Evolutionary conservation across 176 grass and related monocot genomes (phyloP), one percentile per base, ranked within the genome.

Genomic region (Pontederia crassipes): DNA sequence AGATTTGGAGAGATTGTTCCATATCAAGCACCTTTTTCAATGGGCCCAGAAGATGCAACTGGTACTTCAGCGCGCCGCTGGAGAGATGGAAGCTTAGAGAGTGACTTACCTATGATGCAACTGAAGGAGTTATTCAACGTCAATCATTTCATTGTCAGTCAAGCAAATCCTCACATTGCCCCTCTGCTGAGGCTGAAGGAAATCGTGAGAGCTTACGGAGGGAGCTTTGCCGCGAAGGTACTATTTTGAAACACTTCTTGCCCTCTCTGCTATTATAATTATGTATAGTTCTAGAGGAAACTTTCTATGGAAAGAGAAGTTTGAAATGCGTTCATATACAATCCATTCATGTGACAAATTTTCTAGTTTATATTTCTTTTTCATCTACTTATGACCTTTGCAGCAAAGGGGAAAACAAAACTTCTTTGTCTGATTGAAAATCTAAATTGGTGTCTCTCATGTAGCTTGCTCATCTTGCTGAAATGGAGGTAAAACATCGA

Each of bases 401-500:
- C 10, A 2, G 12, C 11, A 45, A 15, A 13, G 16, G 1, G 10
- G 12, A 12, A 45, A 53, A 10, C 14, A 53, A 53, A 53, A 11
- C 49, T 13, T 13, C 14, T 9, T n/a, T 1, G 1, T 53, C n/a
- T 11, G 5, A 4, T 15, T 16, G 10, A 14, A 4, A 28, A 55
- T 12, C 26, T 45, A 29, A 18, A 76, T 78, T 67, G 50, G 72
- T 53, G 8, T 80, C 27, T 76, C 15, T 20, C 35, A 17, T 82
- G 76, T 70, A 90, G 86, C 84, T 96, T 1, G 78, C 92, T 70
- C 75, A 67, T 57, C 78, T 95, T 72, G 84, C 71, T 27, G 85
- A 95, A 70, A 95, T 89, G 89, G 89, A 95, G 75, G 79, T 95
- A 70, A 95, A 95, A 67, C 89, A 95, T 82, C 78, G 89, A 71